Conservation (phyloP, 345 rosid genomes). For the Salix dunnii region DNA sequence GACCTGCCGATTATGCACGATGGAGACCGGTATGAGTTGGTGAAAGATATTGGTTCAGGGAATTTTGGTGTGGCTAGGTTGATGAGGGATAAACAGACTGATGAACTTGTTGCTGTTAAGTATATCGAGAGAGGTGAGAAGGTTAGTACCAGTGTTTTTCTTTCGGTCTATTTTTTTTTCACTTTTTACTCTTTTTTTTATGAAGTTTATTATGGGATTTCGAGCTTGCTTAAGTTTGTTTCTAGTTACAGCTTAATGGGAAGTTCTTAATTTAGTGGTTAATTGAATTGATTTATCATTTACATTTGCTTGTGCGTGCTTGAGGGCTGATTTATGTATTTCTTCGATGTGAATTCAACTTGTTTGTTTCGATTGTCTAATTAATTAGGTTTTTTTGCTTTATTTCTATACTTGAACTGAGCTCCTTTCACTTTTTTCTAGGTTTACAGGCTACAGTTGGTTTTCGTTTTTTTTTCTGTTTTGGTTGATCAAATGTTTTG, state of each 20-base stretch:
- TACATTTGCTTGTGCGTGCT: not conserved
- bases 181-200: not conserved
- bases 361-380: not conserved
- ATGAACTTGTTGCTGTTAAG: conserved; percentile 93
- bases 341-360: not conserved
- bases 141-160: conserved; percentile 5
- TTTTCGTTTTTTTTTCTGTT: too few relatives aligned
- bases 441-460: too few relatives aligned
- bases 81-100: conserved; percentile 72
- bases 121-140: conserved; percentile 84
- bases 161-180: too few relatives aligned
- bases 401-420: not conserved
- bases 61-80: conserved; percentile 88
- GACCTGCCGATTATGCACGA: conserved; percentile 97
- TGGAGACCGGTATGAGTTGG: conserved; percentile 84
- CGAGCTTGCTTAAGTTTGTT: not conserved
- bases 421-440: not conserved
- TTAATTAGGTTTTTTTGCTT: too few relatives aligned
- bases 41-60: conserved; percentile 83
- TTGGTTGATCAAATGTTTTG: too few relatives aligned
- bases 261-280: not conserved
- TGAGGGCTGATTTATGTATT: not conserved
- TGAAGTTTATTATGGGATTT: not conserved
- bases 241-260: not conserved
- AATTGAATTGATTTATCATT: not conserved